Evolutionary conservation across 306 rosid species (phyloP).

Genomic region (Sophora flavescens): DNA sequence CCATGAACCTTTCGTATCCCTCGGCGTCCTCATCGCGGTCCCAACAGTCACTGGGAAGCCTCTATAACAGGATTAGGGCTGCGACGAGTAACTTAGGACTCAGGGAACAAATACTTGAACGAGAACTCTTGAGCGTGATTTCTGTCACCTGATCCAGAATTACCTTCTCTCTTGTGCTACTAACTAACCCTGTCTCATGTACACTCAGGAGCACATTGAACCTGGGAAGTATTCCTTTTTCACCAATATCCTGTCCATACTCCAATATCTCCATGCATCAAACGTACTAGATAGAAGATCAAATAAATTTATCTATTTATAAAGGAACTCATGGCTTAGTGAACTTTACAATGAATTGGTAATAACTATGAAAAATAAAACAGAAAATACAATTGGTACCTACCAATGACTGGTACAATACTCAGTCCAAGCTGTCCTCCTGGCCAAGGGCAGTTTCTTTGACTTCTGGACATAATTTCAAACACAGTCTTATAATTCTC

Average conservation of each 20-base stretch:
- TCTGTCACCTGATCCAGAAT: conserved; percentile 19
- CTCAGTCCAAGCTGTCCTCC: conserved; percentile 89
- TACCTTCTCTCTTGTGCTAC: conserved; percentile 42
- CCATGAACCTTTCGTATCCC: conserved; percentile 45
- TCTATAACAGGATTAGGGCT: conserved; percentile 51
- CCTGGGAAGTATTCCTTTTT: conserved; percentile 75
- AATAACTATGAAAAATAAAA: not conserved
- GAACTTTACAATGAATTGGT: not conserved
- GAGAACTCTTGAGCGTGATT: conserved; percentile 44
- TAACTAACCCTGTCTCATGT: conserved; percentile 30
- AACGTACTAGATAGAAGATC: conserved; percentile 53
- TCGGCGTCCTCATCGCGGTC: conserved; percentile 31
- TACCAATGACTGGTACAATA: conserved; percentile 82
- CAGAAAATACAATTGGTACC: not conserved
- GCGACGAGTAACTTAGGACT: conserved; percentile 47
- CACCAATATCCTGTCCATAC: conserved; percentile 69
- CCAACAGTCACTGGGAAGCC: conserved; percentile 53
- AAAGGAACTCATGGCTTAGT: not conserved
- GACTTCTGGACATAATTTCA: conserved; percentile 82
- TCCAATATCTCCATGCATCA: conserved; percentile 78
- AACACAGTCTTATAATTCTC: conserved; percentile 67
- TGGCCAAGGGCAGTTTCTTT: conserved; percentile 65
- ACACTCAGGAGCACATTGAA: conserved; percentile 59
- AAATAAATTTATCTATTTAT: not conserved
- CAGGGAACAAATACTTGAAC: conserved; percentile 33